These are phyloP conservation scores for Naematelia aurantialba DNA, from an alignment of 768 basidiomycete species.

Conservation along the genomic window DNA sequence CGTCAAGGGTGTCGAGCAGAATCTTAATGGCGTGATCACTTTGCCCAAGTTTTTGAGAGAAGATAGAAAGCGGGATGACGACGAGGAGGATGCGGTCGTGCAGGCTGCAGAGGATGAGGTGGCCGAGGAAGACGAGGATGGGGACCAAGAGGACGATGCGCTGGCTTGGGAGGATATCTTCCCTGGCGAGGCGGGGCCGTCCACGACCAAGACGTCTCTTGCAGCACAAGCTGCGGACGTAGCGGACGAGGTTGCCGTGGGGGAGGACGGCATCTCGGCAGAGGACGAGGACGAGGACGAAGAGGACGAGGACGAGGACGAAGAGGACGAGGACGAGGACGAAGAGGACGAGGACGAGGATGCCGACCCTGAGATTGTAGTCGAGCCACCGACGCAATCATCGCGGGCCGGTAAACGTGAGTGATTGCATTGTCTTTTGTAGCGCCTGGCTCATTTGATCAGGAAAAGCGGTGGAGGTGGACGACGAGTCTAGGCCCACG, in stretches of 20 bases:
- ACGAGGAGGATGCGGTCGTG: neutral
- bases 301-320: constrained; percentile 25
- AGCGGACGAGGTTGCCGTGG: constrained; percentile 39
- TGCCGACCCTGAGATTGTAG: constrained; percentile 17
- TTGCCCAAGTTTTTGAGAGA: constrained; percentile 82
- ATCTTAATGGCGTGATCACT: constrained; percentile 78
- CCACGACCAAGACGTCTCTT: constrained; percentile 50
- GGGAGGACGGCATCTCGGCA: constrained; percentile 38
- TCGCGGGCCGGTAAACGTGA: neutral
- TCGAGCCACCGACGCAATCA: neutral
- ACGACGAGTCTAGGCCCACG: constrained; percentile 51
- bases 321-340: constrained; percentile 33
- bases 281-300: constrained; percentile 43
- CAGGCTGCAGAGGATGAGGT: constrained; percentile 47
- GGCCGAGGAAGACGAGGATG: constrained; percentile 34
- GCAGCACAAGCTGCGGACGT: constrained; percentile 17
- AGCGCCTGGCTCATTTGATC: constrained; percentile 33
- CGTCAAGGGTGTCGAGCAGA: constrained; percentile 70
- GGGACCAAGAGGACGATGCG: constrained; percentile 46
- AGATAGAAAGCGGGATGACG: constrained; percentile 62
- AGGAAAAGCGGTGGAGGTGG: constrained; percentile 55
- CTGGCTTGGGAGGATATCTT: constrained; percentile 87
- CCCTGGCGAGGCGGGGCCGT: constrained; percentile 54
- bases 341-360: constrained; percentile 34
- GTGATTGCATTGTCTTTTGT: neutral